phyloP scores from a whole-genome alignment of 805 yeast genomes.

The Yarrowia hollandica region DNA sequence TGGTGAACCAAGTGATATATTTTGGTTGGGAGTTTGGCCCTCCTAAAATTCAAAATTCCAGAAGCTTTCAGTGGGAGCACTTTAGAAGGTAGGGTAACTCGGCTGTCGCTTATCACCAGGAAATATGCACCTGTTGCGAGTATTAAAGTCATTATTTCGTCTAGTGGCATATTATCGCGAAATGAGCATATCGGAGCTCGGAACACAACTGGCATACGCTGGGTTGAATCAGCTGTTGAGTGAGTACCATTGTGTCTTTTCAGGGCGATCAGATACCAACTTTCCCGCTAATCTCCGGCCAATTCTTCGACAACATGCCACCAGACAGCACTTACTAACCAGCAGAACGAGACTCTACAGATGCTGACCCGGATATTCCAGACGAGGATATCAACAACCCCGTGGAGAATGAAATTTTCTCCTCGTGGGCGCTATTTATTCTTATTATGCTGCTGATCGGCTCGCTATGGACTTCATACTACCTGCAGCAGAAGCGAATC shows the following conservation, averaged over 20 bases:
- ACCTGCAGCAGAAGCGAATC: constrained; percentile 83
- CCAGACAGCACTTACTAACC: not conserved
- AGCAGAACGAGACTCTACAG: constrained; percentile 41
- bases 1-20: too few species aligned
- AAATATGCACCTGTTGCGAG: constrained; percentile 23
- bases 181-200: constrained; percentile 29
- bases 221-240: constrained; percentile 18
- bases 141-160: constrained; percentile 25
- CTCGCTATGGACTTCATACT: constrained; percentile 94
- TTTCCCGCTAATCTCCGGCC: constrained; percentile 2
- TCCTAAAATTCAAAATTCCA: too few species aligned
- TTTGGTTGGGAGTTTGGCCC: constrained; percentile 2
- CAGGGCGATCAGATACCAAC: too few species aligned
- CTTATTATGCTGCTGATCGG: constrained; percentile 74
- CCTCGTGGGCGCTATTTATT: constrained; percentile 96
- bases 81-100: constrained; percentile 14
- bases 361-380: constrained; percentile 43
- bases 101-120: constrained; percentile 26
- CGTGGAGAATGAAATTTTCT: constrained; percentile 89
- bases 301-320: too few species aligned
- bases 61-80: not conserved
- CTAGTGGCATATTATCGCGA: not conserved
- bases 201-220: constrained; percentile 26
- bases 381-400: constrained; percentile 70
- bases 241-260: not conserved